Conservation (phyloP, 768 basidiomycete species). For the Scleroderma citrinum region DNA sequence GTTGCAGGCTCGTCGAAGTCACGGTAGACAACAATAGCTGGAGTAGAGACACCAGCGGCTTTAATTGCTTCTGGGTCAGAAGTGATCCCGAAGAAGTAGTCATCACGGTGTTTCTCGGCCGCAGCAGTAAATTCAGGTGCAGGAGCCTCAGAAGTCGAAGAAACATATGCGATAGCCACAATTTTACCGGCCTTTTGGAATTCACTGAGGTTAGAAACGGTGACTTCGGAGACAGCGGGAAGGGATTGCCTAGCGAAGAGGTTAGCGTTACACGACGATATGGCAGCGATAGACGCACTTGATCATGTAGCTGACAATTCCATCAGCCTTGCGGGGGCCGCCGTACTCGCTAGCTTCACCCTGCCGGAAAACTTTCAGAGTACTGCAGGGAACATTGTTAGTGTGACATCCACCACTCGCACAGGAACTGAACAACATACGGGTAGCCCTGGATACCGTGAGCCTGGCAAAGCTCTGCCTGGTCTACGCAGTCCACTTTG, state of each 20-base stretch:
- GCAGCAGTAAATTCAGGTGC: slow-evolving; percentile 69
- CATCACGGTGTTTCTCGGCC: slow-evolving; percentile 87
- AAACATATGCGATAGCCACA: slow-evolving; percentile 80
- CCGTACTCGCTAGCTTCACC: slow-evolving; percentile 76
- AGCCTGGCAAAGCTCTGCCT: slow-evolving; percentile 84
- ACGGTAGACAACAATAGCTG: slow-evolving; percentile 90
- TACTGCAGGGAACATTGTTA: slow-evolving; percentile 37
- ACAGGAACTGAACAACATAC: slow-evolving; percentile 41
- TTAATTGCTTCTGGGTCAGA: slow-evolving; percentile 65
- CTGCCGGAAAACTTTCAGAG: slow-evolving; percentile 86
- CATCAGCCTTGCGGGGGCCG: slow-evolving; percentile 91
- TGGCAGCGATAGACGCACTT: slow-evolving; percentile 52
- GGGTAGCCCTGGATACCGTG: slow-evolving; percentile 93
- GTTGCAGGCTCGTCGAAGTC: slow-evolving; percentile 78
- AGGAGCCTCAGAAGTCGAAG: slow-evolving; percentile 65
- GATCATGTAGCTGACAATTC: slow-evolving; percentile 93
- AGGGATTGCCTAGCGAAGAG: slow-evolving; percentile 66
- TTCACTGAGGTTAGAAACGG: slow-evolving; percentile 66
- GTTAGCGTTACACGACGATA: slow-evolving; percentile 3
- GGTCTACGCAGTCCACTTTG: slow-evolving; percentile 95
- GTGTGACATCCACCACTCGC: not conserved
- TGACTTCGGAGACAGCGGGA: slow-evolving; percentile 86
- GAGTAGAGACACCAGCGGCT: slow-evolving; percentile 69
- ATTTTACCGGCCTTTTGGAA: slow-evolving; percentile 88
- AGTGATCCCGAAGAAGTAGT: slow-evolving; percentile 85